These are phyloP conservation scores for Solanum chilense DNA, from an alignment of 257 asterid species.

Conservation along the genomic window DNA sequence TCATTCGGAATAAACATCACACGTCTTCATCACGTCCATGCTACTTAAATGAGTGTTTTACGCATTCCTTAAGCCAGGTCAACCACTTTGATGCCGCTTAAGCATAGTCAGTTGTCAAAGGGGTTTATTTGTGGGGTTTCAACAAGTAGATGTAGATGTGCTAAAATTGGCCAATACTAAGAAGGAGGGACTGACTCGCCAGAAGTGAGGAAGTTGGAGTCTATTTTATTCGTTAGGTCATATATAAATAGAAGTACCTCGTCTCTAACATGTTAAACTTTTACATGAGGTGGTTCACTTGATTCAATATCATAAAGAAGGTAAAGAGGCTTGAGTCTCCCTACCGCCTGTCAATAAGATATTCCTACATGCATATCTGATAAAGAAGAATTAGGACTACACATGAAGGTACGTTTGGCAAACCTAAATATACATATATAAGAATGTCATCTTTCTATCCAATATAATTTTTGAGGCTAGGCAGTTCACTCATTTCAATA, in stretches of 20 bases:
- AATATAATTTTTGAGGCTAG: background rate
- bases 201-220: background rate
- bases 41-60: background rate
- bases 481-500: background rate
- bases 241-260: background rate
- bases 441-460: background rate
- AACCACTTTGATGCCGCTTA: background rate
- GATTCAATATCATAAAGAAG: background rate
- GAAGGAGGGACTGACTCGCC: background rate
- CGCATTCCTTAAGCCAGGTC: background rate
- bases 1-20: background rate
- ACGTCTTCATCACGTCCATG: background rate
- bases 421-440: background rate
- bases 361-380: background rate
- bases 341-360: background rate
- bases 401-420: background rate
- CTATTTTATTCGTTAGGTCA: background rate
- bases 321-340: background rate
- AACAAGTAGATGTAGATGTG: background rate
- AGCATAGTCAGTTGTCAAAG: background rate
- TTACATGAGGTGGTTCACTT: background rate
- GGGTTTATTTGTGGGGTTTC: background rate
- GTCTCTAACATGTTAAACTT: background rate
- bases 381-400: background rate
- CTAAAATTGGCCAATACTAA: background rate